phyloP scores from a whole-genome alignment of 225 moss, liverwort and hornwort species.

The Straminergon stramineum region DNA sequence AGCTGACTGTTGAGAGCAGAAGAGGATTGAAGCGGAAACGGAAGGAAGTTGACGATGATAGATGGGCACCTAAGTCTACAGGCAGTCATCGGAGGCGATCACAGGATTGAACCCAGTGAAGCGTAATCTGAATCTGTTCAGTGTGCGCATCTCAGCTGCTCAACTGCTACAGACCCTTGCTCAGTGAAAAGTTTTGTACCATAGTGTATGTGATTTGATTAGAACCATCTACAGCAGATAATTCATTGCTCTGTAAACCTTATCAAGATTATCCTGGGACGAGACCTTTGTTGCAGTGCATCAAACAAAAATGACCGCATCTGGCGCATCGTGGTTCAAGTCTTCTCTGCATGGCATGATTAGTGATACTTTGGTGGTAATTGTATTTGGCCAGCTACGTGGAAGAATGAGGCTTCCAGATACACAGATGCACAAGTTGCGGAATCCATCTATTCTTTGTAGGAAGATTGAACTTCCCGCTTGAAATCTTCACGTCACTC shows the following conservation, averaged over 20 bases:
- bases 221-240: not conserved
- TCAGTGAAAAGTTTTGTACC: constrained; percentile 5
- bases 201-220: not conserved
- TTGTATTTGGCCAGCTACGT: not conserved
- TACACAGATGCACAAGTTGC: not conserved
- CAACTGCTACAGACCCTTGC: not conserved
- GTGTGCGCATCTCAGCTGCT: not conserved
- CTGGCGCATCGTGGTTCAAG: not conserved
- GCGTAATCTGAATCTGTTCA: not conserved
- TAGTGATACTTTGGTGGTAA: not conserved
- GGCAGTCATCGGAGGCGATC: constrained; percentile 5
- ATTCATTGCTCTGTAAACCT: not conserved
- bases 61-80: constrained; percentile 13
- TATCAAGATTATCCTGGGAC: not conserved
- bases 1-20: constrained; percentile 10
- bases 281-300: not conserved
- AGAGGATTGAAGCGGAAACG: constrained; percentile 13
- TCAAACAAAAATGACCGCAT: not conserved
- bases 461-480: not conserved
- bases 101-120: constrained; percentile 2
- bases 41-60: constrained; percentile 17
- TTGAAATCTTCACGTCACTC: not conserved
- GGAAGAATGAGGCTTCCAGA: not conserved
- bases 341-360: not conserved
- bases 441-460: not conserved